Conservation (phyloP, 805 yeast species). For the Blastobotrys americana region DNA sequence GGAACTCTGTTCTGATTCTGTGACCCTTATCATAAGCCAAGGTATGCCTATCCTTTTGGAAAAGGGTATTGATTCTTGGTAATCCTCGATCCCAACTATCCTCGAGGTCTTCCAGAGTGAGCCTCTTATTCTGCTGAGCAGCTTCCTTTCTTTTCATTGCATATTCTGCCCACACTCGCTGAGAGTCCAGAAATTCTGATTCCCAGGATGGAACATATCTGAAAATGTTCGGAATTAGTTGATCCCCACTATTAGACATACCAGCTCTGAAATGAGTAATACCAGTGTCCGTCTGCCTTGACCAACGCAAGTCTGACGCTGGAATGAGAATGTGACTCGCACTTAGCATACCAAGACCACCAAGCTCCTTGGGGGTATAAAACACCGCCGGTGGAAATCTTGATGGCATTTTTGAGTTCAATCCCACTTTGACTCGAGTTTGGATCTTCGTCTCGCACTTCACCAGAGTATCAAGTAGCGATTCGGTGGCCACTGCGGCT, state of each 20-base stretch:
- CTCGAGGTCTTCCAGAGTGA: slow-evolving; percentile 89
- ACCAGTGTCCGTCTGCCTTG: slow-evolving; percentile 89
- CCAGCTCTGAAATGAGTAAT: slow-evolving; percentile 92
- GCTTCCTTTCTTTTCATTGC: slow-evolving; percentile 87
- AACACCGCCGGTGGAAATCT: slow-evolving; percentile 98
- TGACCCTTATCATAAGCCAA: slow-evolving; percentile 94
- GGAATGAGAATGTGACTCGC: slow-evolving; percentile 96
- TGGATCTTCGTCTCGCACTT: slow-evolving; percentile 90
- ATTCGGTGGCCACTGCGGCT: slow-evolving; percentile 78
- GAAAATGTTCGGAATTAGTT: slow-evolving; percentile 86
- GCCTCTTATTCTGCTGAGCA: slow-evolving; percentile 68
- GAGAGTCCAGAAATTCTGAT: slow-evolving; percentile 87
- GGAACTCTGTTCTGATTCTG: slow-evolving; percentile 71
- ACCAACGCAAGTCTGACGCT: slow-evolving; percentile 84
- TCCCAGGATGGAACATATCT: slow-evolving; percentile 95
- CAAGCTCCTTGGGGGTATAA: slow-evolving; percentile 93
- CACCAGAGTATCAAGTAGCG: slow-evolving; percentile 72
- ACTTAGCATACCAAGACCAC: slow-evolving; percentile 96
- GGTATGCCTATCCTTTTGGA: slow-evolving; percentile 92
- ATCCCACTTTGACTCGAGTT: slow-evolving; percentile 87
- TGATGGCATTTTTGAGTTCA: slow-evolving; percentile 97
- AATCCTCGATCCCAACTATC: slow-evolving; percentile 95
- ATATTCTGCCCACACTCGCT: slow-evolving; percentile 96
- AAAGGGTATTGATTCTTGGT: slow-evolving; percentile 90
- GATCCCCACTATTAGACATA: slow-evolving; percentile 67